Conservation (phyloP, 345 rosid species). For the Eucalyptus rudis region DNA sequence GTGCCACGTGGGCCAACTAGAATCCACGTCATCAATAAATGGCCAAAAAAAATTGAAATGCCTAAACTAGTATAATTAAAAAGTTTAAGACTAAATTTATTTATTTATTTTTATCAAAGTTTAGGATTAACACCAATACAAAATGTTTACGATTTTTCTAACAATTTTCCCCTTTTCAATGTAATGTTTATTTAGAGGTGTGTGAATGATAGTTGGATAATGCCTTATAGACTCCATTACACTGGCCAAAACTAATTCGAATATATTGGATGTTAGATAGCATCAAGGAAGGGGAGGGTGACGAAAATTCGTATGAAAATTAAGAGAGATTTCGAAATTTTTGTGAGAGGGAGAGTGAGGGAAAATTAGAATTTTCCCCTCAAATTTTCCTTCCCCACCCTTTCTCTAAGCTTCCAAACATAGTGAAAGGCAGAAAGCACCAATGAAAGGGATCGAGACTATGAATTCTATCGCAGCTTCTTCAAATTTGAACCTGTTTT, state of each 20-base stretch:
- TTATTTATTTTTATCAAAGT: no score
- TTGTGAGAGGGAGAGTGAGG: not conserved
- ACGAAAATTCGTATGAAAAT: not conserved
- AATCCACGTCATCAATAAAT: fast-evolving
- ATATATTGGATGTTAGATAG: not conserved
- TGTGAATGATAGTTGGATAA: not conserved
- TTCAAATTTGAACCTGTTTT: not conserved
- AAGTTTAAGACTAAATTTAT: no score
- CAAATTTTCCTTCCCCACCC: not conserved
- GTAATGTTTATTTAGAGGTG: not conserved
- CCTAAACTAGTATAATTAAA: not conserved
- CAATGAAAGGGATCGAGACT: not conserved
- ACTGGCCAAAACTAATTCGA: not conserved
- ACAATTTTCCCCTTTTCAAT: not conserved
- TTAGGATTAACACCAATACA: no score
- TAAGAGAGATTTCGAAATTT: not conserved
- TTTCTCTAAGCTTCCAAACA: not conserved
- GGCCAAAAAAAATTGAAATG: not conserved
- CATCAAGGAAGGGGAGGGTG: not conserved
- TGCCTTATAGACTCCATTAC: not conserved
- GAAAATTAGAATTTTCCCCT: not conserved
- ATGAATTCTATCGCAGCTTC: not conserved
- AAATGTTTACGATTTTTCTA: not conserved
- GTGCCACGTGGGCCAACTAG: not conserved
- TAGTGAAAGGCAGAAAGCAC: not conserved